Percentiles rank a stretch among this genome's conserved stretches.
Evolutionary conservation across 2,329 filamentous ascomycete species (phyloP).

Genomic region (Phyllosticta paracitricarpa): DNA sequence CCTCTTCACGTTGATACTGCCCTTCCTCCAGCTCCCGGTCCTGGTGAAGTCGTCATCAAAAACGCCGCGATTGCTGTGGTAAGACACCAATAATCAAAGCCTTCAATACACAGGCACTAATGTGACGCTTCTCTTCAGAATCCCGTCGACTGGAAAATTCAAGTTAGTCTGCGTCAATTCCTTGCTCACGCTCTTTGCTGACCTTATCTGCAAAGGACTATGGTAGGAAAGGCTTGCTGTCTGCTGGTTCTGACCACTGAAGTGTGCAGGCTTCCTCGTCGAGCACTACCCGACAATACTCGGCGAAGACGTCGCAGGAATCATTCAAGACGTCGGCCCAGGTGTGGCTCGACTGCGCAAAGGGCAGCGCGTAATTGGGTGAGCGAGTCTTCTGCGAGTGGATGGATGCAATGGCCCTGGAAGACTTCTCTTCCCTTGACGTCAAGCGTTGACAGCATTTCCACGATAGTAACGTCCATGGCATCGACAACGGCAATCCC

Average conservation of each 20-base stretch:
- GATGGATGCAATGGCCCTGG: background rate
- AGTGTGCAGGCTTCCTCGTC: conserved; percentile 18
- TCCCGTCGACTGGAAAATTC: conserved; percentile 11
- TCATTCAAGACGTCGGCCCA: conserved; percentile 24
- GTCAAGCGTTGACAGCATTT: background rate
- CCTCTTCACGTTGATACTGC: conserved; percentile 11
- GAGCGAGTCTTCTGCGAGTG: background rate
- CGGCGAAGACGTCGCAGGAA: conserved; percentile 29
- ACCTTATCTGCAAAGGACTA: background rate
- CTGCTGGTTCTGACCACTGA: background rate
- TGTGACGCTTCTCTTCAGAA: background rate
- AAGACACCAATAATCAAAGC: background rate
- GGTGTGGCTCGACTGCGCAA: conserved; percentile 24
- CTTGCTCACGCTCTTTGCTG: background rate
- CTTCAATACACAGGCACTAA: background rate
- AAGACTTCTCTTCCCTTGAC: background rate
- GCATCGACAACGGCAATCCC: conserved; percentile 16
- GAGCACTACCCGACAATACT: conserved; percentile 26
- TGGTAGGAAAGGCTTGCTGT: background rate
- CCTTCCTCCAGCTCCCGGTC: conserved; percentile 8
- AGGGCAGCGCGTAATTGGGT: conserved; percentile 27
- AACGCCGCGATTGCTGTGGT: conserved; percentile 13
- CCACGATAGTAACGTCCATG: conserved; percentile 2
- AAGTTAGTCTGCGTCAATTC: background rate
- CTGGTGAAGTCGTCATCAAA: conserved; percentile 18